Conservation (phyloP, 2,329 filamentous ascomycete genomes). For the Zymoseptoria ardabiliae region DNA sequence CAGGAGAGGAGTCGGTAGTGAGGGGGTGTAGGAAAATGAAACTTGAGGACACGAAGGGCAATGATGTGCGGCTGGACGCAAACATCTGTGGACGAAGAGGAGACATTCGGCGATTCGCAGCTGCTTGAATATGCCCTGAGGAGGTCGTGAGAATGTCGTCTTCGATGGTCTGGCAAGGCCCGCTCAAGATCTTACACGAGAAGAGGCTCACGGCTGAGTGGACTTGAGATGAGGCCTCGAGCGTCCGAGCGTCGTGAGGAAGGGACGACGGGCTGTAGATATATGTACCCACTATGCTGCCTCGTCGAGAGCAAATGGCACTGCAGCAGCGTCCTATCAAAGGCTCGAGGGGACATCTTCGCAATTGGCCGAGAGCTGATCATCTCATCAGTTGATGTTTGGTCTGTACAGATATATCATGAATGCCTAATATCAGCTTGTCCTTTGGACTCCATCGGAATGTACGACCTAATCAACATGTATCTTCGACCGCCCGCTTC, state of each 20-base stretch:
- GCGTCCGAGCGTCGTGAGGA: neutral
- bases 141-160: neutral
- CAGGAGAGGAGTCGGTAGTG: conserved; percentile 20
- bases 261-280: neutral
- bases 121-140: neutral
- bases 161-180: neutral
- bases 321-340: neutral
- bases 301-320: neutral
- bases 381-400: neutral
- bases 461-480: neutral
- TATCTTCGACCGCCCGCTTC: neutral
- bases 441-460: neutral
- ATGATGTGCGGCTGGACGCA: neutral
- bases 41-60: neutral
- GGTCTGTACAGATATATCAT: neutral
- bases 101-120: neutral
- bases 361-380: neutral
- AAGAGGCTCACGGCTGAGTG: neutral
- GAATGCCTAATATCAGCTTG: neutral
- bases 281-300: neutral
- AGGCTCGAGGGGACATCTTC: no score
- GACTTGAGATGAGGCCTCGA: neutral
- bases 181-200: no score
- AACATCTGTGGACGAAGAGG: neutral
- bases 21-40: neutral